These are phyloP conservation scores for Fragilariopsis cylindrus DNA, from an alignment of 108 stramenopile genomes.

Conservation along the genomic window DNA sequence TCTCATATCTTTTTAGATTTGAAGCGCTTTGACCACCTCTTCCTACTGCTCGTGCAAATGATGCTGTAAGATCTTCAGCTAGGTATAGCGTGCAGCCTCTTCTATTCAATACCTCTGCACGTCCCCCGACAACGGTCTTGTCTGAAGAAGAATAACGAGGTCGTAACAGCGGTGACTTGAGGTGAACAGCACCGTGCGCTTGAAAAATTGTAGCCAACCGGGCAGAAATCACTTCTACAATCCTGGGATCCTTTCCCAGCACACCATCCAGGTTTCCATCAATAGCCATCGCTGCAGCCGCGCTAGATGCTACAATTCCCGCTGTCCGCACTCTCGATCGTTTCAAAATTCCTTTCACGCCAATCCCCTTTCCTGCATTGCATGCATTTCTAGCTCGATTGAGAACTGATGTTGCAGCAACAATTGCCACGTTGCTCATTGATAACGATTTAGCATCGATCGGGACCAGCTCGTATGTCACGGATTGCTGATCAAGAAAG, in stretches of 20 bases:
- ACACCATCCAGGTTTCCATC: slow-evolving; percentile 57
- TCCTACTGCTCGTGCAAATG: slow-evolving; percentile 74
- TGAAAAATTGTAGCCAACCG: slow-evolving; percentile 53
- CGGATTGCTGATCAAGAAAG: slow-evolving; percentile 24
- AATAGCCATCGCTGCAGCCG: slow-evolving; percentile 65
- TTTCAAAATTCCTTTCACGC: slow-evolving; percentile 64
- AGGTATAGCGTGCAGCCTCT: slow-evolving; percentile 57
- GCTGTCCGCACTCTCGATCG: slow-evolving; percentile 63
- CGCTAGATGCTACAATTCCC: slow-evolving; percentile 61
- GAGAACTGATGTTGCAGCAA: slow-evolving; percentile 68
- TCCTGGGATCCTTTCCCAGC: slow-evolving; percentile 67
- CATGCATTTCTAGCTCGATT: slow-evolving; percentile 58
- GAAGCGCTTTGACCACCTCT: slow-evolving; percentile 64
- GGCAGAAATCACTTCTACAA: slow-evolving; percentile 54
- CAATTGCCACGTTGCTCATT: slow-evolving; percentile 67
- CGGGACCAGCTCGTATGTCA: slow-evolving; percentile 33
- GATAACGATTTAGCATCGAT: slow-evolving; percentile 39
- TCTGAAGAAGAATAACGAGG: slow-evolving; percentile 41
- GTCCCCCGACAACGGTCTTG: slow-evolving; percentile 27
- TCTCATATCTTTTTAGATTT: slow-evolving; percentile 73
- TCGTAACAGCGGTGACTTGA: slow-evolving; percentile 61
- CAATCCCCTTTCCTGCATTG: slow-evolving; percentile 50
- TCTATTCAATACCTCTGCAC: slow-evolving; percentile 63
- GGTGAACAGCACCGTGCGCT: slow-evolving; percentile 70
- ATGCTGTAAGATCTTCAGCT: slow-evolving; percentile 68